Conservation (phyloP, 768 basidiomycete genomes). For the Chiua virens region DNA sequence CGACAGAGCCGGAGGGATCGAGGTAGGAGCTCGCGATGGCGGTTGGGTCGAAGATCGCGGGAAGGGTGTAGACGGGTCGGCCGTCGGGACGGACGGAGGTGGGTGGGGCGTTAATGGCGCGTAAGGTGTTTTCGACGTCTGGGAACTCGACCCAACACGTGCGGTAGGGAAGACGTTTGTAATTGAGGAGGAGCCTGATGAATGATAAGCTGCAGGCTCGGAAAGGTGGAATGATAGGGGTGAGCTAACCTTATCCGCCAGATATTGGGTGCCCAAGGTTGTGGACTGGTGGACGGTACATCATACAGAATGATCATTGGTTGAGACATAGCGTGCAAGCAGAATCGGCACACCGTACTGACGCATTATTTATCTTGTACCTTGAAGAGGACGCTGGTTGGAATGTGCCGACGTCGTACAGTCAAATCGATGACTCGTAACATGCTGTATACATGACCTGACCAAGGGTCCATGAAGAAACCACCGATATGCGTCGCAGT, state of each 20-base stretch:
- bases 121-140: conserved; percentile 62
- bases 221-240: background rate
- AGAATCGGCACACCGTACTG: background rate
- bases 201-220: background rate
- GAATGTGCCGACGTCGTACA: background rate
- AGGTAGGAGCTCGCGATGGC: background rate
- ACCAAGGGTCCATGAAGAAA: conserved; percentile 8
- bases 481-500: conserved; percentile 6
- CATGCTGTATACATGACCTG: conserved; percentile 12
- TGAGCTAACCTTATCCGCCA: conserved; percentile 63
- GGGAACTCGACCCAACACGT: conserved; percentile 72
- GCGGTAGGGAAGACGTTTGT: conserved; percentile 66
- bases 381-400: background rate
- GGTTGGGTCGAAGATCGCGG: conserved; percentile 62
- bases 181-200: conserved; percentile 72
- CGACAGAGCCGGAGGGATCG: conserved; percentile 13
- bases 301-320: conserved; percentile 68
- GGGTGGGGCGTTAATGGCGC: conserved; percentile 58
- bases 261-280: conserved; percentile 76
- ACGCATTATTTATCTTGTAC: background rate
- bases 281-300: conserved; percentile 54
- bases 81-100: conserved; percentile 55
- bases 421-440: background rate
- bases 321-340: conserved; percentile 35
- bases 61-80: conserved; percentile 63